Evolutionary conservation across 2,329 filamentous ascomycete species (phyloP).

Genomic region (Xylariaceae sp.): DNA sequence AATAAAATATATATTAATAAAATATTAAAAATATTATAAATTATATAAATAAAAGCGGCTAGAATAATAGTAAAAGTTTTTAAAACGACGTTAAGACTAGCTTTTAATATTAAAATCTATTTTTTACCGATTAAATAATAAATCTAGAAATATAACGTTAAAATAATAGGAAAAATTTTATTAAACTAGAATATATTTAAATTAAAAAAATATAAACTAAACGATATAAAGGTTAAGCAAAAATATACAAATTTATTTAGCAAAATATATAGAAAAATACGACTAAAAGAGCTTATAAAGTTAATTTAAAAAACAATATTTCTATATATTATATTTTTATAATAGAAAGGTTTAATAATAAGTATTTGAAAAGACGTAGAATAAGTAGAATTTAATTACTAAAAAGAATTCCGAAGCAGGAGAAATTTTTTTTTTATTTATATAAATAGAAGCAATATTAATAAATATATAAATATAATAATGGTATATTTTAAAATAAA

Average conservation of each 20-base stretch:
- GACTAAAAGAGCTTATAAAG: no score
- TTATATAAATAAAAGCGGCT: constrained; percentile 1
- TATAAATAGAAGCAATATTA: background rate
- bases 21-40: background rate
- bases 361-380: no score
- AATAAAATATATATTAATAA: no score
- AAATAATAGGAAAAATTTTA: background rate
- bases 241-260: no score
- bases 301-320: no score
- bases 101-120: no score
- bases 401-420: background rate
- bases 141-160: background rate
- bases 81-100: no score
- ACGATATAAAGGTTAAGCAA: background rate
- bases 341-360: no score
- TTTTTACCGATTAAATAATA: no score
- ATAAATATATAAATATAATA: background rate
- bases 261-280: no score
- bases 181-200: background rate
- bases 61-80: no score
- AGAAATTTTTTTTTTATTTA: background rate
- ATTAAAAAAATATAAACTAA: background rate
- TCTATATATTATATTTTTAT: no score
- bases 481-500: background rate
- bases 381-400: background rate